phyloP scores from a whole-genome alignment of 1,284 basidiomycete species.

The Leccinum pallidistipes region DNA sequence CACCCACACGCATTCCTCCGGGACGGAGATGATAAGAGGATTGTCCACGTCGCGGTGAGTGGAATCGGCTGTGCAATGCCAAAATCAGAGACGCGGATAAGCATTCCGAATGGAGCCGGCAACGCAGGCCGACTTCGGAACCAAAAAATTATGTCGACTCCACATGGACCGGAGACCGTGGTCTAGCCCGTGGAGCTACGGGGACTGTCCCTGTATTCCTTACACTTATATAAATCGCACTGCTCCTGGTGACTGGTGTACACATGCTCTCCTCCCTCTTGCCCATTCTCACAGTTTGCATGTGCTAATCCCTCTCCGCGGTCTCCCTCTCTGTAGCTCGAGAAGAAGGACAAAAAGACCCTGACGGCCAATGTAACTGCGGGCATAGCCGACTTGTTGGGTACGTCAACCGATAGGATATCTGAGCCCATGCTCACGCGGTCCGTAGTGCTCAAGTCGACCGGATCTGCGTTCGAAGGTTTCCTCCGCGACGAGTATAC shows the following conservation, averaged over 20 bases:
- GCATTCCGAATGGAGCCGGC: conserved; percentile 23
- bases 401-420: conserved; percentile 40
- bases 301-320: conserved; percentile 2
- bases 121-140: conserved; percentile 9
- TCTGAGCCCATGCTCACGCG: background rate
- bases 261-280: background rate
- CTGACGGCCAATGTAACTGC: conserved; percentile 62
- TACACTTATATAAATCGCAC: conserved; percentile 16
- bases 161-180: conserved; percentile 14
- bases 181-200: conserved; percentile 28
- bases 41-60: conserved; percentile 63
- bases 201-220: background rate
- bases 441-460: conserved; percentile 82
- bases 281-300: background rate
- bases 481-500: conserved; percentile 90
- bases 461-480: conserved; percentile 82
- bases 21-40: conserved; percentile 88
- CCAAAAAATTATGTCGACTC: conserved; percentile 10
- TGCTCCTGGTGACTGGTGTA: background rate
- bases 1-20: conserved; percentile 86
- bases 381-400: conserved; percentile 78
- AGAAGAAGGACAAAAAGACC: conserved; percentile 59
- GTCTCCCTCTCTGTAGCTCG: conserved; percentile 43
- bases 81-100: background rate
- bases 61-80: background rate